Conservation (phyloP, 108 stramenopile species). For the Pseudonitzschia multiseries region DNA sequence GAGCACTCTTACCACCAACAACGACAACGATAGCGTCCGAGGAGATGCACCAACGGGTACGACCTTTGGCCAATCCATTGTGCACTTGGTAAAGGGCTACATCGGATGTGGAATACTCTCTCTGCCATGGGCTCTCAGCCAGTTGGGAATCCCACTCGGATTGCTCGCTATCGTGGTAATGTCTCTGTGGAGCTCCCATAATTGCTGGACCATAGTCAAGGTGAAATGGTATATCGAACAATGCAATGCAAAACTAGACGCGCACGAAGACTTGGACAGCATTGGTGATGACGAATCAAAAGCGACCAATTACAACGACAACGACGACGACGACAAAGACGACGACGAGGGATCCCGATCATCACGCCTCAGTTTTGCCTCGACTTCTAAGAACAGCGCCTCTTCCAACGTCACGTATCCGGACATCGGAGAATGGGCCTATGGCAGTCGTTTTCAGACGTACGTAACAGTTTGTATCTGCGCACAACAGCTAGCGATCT, state of each 20-base stretch:
- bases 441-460: slow-evolving; percentile 53
- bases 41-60: slow-evolving; percentile 23
- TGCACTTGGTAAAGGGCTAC: slow-evolving; percentile 71
- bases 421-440: slow-evolving; percentile 71
- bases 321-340: background rate
- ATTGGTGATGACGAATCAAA: background rate
- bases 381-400: slow-evolving; percentile 1
- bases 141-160: slow-evolving; percentile 53
- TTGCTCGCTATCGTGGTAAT: slow-evolving; percentile 40
- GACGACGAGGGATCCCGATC: background rate
- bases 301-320: background rate
- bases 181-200: slow-evolving; percentile 56
- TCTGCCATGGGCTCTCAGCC: slow-evolving; percentile 68
- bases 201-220: slow-evolving; percentile 65
- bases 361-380: background rate
- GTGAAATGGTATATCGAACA: slow-evolving; percentile 55
- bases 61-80: slow-evolving; percentile 47
- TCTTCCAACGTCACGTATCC: slow-evolving; percentile 51
- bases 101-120: slow-evolving; percentile 65
- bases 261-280: background rate
- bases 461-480: slow-evolving; percentile 56
- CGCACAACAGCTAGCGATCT: slow-evolving; percentile 65
- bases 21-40: background rate
- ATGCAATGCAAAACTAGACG: background rate
- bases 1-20: background rate